Conservation (phyloP, 2,329 filamentous ascomycete species). For the Diaporthe vaccinii region DNA sequence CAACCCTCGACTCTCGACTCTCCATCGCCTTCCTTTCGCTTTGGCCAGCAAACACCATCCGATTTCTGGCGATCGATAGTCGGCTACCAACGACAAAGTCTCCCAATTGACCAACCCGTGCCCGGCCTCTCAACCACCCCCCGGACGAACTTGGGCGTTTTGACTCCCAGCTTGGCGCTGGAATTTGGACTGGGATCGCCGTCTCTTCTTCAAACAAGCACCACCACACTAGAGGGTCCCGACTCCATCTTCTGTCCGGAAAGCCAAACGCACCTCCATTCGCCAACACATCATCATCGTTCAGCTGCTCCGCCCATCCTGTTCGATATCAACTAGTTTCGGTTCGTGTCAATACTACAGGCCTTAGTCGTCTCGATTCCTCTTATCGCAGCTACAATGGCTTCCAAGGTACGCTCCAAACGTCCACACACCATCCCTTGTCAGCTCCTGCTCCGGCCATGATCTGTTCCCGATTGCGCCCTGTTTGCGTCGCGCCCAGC, state of each 20-base stretch:
- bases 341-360: slow-evolving; percentile 36
- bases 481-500: background rate
- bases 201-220: slow-evolving; percentile 36
- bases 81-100: slow-evolving; percentile 10
- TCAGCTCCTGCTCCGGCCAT: background rate
- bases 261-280: slow-evolving; percentile 19
- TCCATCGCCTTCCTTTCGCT: slow-evolving; percentile 24
- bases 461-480: slow-evolving; percentile 42
- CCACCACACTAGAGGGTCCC: slow-evolving; percentile 14
- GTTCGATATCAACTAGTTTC: slow-evolving; percentile 16
- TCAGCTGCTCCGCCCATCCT: slow-evolving; percentile 42
- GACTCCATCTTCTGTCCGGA: slow-evolving; percentile 4
- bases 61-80: slow-evolving; percentile 17
- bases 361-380: slow-evolving; percentile 28
- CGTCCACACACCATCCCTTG: slow-evolving; percentile 8
- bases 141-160: slow-evolving; percentile 25
- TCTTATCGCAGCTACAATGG: slow-evolving; percentile 51
- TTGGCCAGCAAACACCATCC: slow-evolving; percentile 21
- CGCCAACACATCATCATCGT: slow-evolving; percentile 25
- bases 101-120: slow-evolving; percentile 12
- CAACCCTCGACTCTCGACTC: slow-evolving; percentile 34
- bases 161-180: slow-evolving; percentile 36
- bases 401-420: slow-evolving; percentile 53
- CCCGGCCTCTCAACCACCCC: background rate
- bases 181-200: slow-evolving; percentile 27